Evolutionary conservation across 139 green algal genomes (phyloP).

Genomic region (Chlorella vulgaris): DNA sequence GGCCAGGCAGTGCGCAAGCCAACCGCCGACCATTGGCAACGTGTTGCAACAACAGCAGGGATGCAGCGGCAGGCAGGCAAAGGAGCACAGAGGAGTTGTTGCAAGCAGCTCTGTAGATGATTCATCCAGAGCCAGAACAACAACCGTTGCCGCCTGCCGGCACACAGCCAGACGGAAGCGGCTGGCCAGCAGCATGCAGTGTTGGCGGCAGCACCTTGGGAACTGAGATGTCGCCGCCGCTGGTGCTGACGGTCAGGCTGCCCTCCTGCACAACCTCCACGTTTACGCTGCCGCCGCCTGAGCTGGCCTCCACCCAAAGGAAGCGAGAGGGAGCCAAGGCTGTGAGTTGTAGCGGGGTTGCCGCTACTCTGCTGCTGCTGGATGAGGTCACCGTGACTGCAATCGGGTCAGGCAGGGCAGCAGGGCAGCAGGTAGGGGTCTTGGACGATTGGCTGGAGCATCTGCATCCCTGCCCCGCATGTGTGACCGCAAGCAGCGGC

Average conservation of each 20-base stretch:
- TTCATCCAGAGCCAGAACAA: no score
- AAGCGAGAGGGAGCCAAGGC: slow-evolving; percentile 13
- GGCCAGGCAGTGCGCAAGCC: no score
- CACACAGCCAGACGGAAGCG: not conserved
- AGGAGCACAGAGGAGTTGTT: not conserved
- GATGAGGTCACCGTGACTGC: not conserved
- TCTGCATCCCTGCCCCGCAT: no score
- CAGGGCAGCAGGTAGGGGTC: no score
- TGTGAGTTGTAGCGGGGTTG: not conserved
- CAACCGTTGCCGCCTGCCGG: no score
- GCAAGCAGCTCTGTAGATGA: not conserved
- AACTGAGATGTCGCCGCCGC: slow-evolving; percentile 27
- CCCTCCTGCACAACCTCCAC: slow-evolving; percentile 28
- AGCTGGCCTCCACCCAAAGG: not conserved
- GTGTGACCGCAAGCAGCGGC: no score
- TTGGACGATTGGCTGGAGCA: no score
- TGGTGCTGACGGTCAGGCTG: slow-evolving; percentile 21
- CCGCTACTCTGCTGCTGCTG: not conserved
- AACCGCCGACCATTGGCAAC: no score
- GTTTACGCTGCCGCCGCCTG: not conserved
- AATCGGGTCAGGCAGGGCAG: not conserved
- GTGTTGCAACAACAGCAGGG: no score
- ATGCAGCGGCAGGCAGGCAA: no score
- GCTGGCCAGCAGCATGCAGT: not conserved
- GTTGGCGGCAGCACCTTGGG: not conserved